Percentiles rank a stretch among this genome's conserved stretches.
Evolutionary conservation across 2,329 filamentous ascomycete genomes (phyloP).

Genomic region (Cladosporium cucumerinum): DNA sequence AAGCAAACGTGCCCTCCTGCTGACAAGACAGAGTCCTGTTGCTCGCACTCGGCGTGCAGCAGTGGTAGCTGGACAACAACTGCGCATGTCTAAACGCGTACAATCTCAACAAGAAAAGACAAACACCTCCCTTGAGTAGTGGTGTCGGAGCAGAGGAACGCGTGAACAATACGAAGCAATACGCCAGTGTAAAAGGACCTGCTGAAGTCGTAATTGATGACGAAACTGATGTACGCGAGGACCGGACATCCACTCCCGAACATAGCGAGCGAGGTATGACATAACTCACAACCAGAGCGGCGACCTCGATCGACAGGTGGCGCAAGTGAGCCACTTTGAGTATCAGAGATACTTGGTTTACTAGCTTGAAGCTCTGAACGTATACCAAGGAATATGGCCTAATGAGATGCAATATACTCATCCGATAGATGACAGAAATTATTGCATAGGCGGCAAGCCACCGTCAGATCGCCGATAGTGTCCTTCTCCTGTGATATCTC

Average conservation of each 20-base stretch:
- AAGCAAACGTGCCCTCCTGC: neutral
- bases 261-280: neutral
- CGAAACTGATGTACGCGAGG: neutral
- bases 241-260: neutral
- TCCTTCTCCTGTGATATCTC: neutral
- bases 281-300: neutral
- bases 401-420: neutral
- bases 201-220: neutral
- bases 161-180: neutral
- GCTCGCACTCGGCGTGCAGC: neutral
- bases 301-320: neutral
- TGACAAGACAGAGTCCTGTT: neutral
- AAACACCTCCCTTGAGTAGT: neutral
- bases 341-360: neutral
- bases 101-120: neutral
- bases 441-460: neutral
- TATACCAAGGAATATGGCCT: neutral
- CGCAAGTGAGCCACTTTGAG: neutral
- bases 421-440: neutral
- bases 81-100: neutral
- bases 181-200: neutral
- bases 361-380: neutral
- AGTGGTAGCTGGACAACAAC: neutral
- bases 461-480: neutral
- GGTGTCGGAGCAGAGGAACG: neutral